Evolutionary conservation across 1,139 yeast species (phyloP), one percentile per base, ranked within the genome.

Genomic region (Candida sojae): DNA sequence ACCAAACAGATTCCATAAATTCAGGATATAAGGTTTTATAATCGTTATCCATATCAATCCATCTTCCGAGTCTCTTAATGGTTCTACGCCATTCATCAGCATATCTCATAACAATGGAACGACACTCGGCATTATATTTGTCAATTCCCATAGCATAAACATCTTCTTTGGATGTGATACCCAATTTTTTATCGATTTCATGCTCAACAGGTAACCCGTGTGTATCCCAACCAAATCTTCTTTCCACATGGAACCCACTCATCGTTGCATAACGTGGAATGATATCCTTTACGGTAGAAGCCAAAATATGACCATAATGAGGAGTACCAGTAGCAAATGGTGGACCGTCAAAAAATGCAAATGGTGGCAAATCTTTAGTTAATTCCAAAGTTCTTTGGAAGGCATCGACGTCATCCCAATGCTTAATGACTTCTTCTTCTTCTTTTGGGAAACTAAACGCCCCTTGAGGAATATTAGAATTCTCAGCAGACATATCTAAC

Each of bases 321-420:
- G 99, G 99, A 36, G 97, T 89, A 65, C 99, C 98, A 5, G 99
- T 93, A 50, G 99, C 99, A 70, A 93, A 93, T 57, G 99, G 99
- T 10, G 99, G 99, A 32, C 99, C 99, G 70, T 93, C 99, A 64
- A 89, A 95, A 68, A 93, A 93, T 42, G 97, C 83, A 68, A 92
- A 93, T 49, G 86, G 87, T 37, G 96, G 96, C 57, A 85, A 82
- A 51, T 82, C 98, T 66, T 92, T 79, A 45, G 96, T 88, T 57
- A 91, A 77, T 67, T 91, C 85, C 56, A 91, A 68, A 40, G 96
- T 84, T 46, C 89, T 86, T 57, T 90, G 91, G 76, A 95, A 95
- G 21, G 99, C 99, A 67, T 91, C 88, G 58, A 89, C 79, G 53
- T 91, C 95, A 48, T 86, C 82, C 99, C 99, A 93, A 61, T 79